Base-by-base conservation (phyloP, 2,329 filamentous ascomycete genomes). In the Talaromyces atroroseus region DNA sequence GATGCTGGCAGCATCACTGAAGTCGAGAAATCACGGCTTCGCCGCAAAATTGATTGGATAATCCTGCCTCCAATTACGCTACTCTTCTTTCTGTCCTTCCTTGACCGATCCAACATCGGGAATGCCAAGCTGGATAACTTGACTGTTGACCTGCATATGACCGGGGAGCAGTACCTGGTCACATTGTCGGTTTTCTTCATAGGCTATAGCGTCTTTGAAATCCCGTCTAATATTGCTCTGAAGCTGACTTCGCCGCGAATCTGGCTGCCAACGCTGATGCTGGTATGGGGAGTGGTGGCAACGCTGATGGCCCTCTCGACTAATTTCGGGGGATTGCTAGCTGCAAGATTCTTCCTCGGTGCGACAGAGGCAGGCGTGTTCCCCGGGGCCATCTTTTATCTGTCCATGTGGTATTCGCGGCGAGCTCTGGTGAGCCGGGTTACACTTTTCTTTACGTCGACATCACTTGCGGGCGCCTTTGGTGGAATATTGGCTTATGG, bases 401-500 rank as follows among this genome's bases (percentile, higher is more conserved):
- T 85, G 3, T 82, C 80, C 0, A 83, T 83, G 74, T 86, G 83
- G 81, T 86, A 86, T 59, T 82, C 80, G 57, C 73, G 80, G 12
- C 76, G 80, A 49, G 82, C 86, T 64, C 72, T 80, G 45, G 81
- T 83, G 53, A 83, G 79, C 52, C 74, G 82, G 3, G 78, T 85
- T 44, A 80, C 81, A 3, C 72, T 85, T 5, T 86, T 85, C 64
- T 85, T 81, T 63, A 82, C 78, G 42, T 81, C 80, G 20, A 80
- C 80, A 1, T 78, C 80, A 8, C 68, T 84, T 12, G 82, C 82
- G 0, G 81, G 81, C 0, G 82, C 83, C 0, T 49, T 86, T 88
- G 20, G 82, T 89, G 59, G 91, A 91, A 76, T 92, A 92, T 75
- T 89, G 85, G 0, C 87, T 87, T 65, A 89, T 88, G 42, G 90